phyloP scores from a whole-genome alignment of 1,284 basidiomycete genomes.

The Lignosus rhinocerotis region DNA sequence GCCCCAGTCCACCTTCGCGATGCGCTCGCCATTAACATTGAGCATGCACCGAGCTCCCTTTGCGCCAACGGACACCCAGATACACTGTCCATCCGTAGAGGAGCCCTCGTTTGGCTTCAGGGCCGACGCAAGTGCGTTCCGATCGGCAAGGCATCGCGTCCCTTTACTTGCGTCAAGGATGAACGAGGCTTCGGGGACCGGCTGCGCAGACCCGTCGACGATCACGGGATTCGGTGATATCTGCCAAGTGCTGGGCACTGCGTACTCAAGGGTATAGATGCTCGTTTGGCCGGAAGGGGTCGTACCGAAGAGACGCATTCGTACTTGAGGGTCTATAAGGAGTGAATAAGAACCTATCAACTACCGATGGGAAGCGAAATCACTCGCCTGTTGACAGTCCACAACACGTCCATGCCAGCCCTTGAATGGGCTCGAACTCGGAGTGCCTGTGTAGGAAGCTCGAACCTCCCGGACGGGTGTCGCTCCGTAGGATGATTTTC shows the following conservation, averaged over 20 bases:
- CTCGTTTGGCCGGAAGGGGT: constrained; percentile 60
- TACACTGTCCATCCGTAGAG: constrained; percentile 33
- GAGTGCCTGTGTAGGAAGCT: constrained; percentile 34
- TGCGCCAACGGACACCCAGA: constrained; percentile 56
- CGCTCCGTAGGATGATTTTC: constrained; percentile 53
- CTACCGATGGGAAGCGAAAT: background rate
- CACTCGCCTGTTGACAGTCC: constrained; percentile 23
- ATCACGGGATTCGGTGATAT: constrained; percentile 39
- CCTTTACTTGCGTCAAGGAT: constrained; percentile 67
- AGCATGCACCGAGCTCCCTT: constrained; percentile 56
- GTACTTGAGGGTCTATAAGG: constrained; percentile 47
- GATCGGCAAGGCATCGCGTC: constrained; percentile 44
- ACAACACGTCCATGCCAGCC: constrained; percentile 67
- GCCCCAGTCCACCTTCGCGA: constrained; percentile 61
- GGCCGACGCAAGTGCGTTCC: constrained; percentile 41
- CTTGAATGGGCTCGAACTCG: constrained; percentile 39
- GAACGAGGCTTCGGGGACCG: constrained; percentile 54
- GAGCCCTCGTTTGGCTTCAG: constrained; percentile 22
- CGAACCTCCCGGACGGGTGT: constrained; percentile 32
- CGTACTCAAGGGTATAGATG: constrained; percentile 55
- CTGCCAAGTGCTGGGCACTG: constrained; percentile 46
- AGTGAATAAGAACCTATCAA: background rate
- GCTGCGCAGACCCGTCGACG: constrained; percentile 50
- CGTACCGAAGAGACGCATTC: constrained; percentile 64
- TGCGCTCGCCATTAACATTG: constrained; percentile 61